These are phyloP conservation scores for Colletotrichum liaoningense DNA, from an alignment of 2,329 filamentous ascomycete genomes.

Conservation along the genomic window DNA sequence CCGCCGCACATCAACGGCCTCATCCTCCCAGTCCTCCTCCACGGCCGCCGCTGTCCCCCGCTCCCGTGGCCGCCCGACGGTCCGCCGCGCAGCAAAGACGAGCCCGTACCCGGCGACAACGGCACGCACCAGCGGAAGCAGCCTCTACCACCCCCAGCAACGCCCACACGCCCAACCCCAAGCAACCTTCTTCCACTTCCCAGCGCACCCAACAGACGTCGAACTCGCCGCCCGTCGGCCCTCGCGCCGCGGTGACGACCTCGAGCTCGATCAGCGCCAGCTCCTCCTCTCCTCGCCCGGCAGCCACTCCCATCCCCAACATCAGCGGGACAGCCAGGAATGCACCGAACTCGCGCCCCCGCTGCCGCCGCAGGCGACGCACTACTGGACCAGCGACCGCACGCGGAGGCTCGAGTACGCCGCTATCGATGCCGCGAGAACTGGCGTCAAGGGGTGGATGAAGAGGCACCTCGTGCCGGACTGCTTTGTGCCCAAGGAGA, in stretches of 20 bases:
- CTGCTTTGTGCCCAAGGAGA: constrained; percentile 66
- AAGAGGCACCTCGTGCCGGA: constrained; percentile 68
- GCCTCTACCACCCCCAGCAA: constrained; percentile 27
- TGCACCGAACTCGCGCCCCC: constrained; percentile 42
- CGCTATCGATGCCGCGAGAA: constrained; percentile 72
- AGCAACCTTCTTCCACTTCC: constrained; percentile 62
- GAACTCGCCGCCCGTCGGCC: constrained; percentile 22
- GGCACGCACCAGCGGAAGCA: constrained; percentile 27
- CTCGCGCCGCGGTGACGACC: background rate
- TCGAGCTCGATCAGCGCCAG: constrained; percentile 39
- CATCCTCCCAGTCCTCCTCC: constrained; percentile 43
- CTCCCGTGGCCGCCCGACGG: constrained; percentile 52
- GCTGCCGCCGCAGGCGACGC: constrained; percentile 66
- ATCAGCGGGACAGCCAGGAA: constrained; percentile 31
- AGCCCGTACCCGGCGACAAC: constrained; percentile 39
- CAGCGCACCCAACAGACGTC: constrained; percentile 53
- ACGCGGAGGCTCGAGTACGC: constrained; percentile 74
- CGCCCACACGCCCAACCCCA: constrained; percentile 40
- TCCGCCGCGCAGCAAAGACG: constrained; percentile 54
- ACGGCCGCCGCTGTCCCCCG: constrained; percentile 37
- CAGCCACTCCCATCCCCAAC: constrained; percentile 7
- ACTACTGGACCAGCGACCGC: constrained; percentile 75
- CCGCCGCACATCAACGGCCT: constrained; percentile 49
- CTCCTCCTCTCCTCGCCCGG: background rate
- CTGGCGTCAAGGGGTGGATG: constrained; percentile 71